Conservation (phyloP, 805 yeast genomes). For the Myxozyma vanderwaltii region DNA sequence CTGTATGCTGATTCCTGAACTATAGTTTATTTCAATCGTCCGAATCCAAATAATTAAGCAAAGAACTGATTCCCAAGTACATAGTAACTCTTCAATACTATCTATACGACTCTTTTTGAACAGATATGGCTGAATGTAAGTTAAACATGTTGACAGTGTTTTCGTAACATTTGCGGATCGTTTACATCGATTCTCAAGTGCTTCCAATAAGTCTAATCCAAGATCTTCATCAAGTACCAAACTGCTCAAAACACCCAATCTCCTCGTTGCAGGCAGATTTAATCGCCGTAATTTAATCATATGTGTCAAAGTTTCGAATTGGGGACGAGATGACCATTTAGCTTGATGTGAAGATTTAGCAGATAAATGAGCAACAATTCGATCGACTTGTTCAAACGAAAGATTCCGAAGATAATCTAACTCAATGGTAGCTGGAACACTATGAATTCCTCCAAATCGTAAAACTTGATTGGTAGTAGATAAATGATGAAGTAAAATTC, state of each 20-base stretch:
- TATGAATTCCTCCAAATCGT: constrained; percentile 17
- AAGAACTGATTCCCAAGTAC: constrained; percentile 20
- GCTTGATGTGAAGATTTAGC: constrained; percentile 7
- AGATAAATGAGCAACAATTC: constrained; percentile 11
- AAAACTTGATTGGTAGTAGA: constrained; percentile 21
- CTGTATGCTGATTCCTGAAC: constrained; percentile 15
- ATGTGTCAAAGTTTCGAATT: constrained; percentile 7
- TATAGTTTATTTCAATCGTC: constrained; percentile 19
- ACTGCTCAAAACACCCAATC: constrained; percentile 17
- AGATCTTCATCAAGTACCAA: constrained; percentile 18
- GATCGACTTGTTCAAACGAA: constrained; percentile 21
- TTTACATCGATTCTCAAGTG: constrained; percentile 19
- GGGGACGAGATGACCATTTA: constrained; percentile 6
- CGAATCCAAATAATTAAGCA: constrained; percentile 23
- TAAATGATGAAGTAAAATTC: constrained; percentile 19
- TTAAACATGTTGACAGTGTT: constrained; percentile 11
- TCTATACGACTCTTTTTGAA: constrained; percentile 8
- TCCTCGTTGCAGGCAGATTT: constrained; percentile 18
- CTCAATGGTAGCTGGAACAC: constrained; percentile 20
- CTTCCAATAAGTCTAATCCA: constrained; percentile 17
- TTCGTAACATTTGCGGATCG: constrained; percentile 15
- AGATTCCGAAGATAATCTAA: constrained; percentile 16
- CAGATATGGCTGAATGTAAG: constrained; percentile 16
- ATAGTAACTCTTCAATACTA: constrained; percentile 17
- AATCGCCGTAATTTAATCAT: constrained; percentile 18